A percentile compares a stretch with the other conserved stretches of the same genome.
Conservation (phyloP, 192 early-diverging fungal genomes). For the Coemansia sp. region DNA sequence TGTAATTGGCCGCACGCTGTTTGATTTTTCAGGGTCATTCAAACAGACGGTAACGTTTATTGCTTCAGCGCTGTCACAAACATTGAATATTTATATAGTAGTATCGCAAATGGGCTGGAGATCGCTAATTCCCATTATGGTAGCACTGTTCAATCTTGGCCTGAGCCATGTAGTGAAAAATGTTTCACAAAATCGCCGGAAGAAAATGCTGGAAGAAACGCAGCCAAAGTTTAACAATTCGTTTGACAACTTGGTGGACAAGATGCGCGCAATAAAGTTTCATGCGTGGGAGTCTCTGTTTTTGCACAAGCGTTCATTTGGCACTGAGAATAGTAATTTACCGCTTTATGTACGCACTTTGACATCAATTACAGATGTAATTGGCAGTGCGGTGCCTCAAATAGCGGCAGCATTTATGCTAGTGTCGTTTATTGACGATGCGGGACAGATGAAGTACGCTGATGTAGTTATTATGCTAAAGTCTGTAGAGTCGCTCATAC, state of each 20-base stretch:
- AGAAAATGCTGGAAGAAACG: background rate
- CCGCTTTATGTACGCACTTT: slow-evolving; percentile 4
- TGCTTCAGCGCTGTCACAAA: background rate
- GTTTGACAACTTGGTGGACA: background rate
- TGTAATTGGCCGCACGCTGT: background rate
- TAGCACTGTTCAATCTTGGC: slow-evolving; percentile 3
- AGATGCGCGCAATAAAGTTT: slow-evolving; percentile 65
- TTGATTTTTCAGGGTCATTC: background rate
- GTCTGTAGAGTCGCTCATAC: slow-evolving; percentile 11
- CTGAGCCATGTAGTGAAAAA: background rate
- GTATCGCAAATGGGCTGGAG: slow-evolving; percentile 16
- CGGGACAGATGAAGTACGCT: slow-evolving; percentile 18
- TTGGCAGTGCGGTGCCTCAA: slow-evolving; percentile 37
- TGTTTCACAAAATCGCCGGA: background rate
- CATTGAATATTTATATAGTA: slow-evolving; percentile 20
- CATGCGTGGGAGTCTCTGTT: slow-evolving; percentile 60
- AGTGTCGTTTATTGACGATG: slow-evolving; percentile 47
- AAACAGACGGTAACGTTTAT: background rate
- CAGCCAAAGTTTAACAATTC: slow-evolving; percentile 1
- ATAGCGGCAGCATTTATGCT: slow-evolving; percentile 59
- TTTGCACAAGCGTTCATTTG: slow-evolving; percentile 16
- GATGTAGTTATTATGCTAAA: slow-evolving; percentile 19
- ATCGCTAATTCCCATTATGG: slow-evolving; percentile 16
- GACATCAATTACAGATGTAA: slow-evolving; percentile 2
- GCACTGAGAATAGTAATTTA: background rate